Evolutionary conservation across 768 basidiomycete species (phyloP).

Genomic region (Mrakia gelida): DNA sequence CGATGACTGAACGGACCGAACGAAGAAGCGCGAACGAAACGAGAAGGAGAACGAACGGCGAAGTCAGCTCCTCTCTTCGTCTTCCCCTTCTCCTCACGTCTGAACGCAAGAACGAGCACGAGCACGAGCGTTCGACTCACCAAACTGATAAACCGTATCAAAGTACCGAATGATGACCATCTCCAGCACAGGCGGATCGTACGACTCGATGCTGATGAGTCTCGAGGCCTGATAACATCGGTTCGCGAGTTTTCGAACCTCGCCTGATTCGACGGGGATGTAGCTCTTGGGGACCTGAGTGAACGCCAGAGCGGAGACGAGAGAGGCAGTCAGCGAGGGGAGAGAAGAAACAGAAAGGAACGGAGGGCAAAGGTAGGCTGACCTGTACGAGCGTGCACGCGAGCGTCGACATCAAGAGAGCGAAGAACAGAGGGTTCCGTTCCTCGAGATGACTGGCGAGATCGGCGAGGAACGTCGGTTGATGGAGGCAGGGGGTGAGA

Average conservation of each 20-base stretch:
- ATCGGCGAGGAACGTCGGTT: constrained; percentile 88
- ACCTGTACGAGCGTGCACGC: constrained; percentile 84
- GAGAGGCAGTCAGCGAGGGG: not conserved
- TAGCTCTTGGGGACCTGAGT: constrained; percentile 62
- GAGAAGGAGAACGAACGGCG: not conserved
- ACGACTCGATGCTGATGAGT: constrained; percentile 32
- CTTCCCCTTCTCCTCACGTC: no score
- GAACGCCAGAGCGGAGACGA: no score
- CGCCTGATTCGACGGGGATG: constrained; percentile 66
- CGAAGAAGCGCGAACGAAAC: no score
- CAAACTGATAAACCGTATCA: constrained; percentile 26
- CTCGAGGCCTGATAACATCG: constrained; percentile 59
- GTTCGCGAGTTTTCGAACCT: constrained; percentile 77
- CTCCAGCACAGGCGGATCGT: constrained; percentile 18
- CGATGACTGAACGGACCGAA: not conserved
- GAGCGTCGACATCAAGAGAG: constrained; percentile 81
- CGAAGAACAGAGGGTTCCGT: constrained; percentile 82
- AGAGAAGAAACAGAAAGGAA: not conserved
- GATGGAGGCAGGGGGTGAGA: constrained; percentile 84
- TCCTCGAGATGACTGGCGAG: constrained; percentile 74
- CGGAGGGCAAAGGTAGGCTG: not conserved
- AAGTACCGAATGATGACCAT: constrained; percentile 28
- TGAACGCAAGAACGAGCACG: not conserved
- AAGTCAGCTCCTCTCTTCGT: no score
- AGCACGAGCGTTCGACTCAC: not conserved